Base-by-base conservation (phyloP, 2,329 filamentous ascomycete species). In the Fusarium denticulatum region DNA sequence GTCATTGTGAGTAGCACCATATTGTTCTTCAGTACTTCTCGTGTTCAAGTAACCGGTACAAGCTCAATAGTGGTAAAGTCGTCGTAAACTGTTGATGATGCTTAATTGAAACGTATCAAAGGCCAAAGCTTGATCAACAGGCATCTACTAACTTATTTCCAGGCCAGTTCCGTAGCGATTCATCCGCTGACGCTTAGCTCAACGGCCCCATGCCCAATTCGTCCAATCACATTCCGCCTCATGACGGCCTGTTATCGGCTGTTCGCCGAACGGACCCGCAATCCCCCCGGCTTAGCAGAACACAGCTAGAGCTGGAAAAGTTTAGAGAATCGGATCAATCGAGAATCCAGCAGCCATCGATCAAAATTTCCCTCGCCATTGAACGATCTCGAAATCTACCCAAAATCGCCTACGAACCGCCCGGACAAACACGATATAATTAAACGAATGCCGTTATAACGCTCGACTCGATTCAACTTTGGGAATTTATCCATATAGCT, bases 1-100 rank as follows among this genome's bases (percentile, higher is more conserved):
- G 93, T 95, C 86, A 94, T 92, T n/a, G 91, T 93, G 46, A 96
- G 89, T 47, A 93, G 86, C 24, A 95, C 93, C 93, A 96, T 96
- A 6, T 9, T 69, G 12, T 7, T 22, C 6, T 22, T 30, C 32
- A 12, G 15, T 3, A 7, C 9, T 7, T 20, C 18, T 18, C 9
- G 32, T 28, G 12, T 22, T 12, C 5, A 10, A 16, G 7, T 5
- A 32, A 8, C 5, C 11, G 4, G 7, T 11, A 7, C 26, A 36
- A 32, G 15, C 6, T 3, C 12, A 24, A 24, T 14, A 7, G 20
- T 39, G 3, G n/a, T n/a, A 12, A 40, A 36, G 24, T 4, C 39
- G 28, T 39, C 14, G 18, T 37, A 5, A 30, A 3, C 14, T 40
- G 26, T 22, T 5, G 18, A 61, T 30, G 46, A 40, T 40, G 24